phyloP scores from a whole-genome alignment of 148 eudicot species.

The Fagopyrum homotropicum region DNA sequence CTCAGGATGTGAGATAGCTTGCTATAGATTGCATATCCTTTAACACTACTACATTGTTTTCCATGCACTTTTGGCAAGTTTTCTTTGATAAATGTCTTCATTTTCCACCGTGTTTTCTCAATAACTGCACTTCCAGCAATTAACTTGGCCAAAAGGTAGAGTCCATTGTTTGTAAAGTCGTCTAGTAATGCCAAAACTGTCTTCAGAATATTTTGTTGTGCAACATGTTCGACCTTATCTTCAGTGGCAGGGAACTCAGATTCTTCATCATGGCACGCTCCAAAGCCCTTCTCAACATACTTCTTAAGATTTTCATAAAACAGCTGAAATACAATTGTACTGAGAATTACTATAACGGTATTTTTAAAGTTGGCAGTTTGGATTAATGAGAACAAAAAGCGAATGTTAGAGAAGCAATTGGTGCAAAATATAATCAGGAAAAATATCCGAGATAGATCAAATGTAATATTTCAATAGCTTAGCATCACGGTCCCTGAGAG shows the following conservation, averaged over 20 bases:
- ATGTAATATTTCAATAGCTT: too few relatives aligned
- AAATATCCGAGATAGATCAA: too few relatives aligned
- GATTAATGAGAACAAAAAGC: neutral
- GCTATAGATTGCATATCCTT: constrained; percentile 17
- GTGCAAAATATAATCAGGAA: too few relatives aligned
- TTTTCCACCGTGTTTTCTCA: constrained; percentile 50
- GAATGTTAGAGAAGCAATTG: neutral
- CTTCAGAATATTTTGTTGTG: constrained; percentile 18
- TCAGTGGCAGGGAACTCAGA: constrained; percentile 13
- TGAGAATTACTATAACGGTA: neutral
- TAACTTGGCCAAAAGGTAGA: constrained; percentile 39
- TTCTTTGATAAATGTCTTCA: constrained; percentile 50
- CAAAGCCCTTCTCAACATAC: constrained; percentile 43
- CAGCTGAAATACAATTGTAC: constrained; percentile 32
- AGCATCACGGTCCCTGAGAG: too few relatives aligned
- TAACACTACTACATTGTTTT: constrained; percentile 12
- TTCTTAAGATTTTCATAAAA: constrained; percentile 44
- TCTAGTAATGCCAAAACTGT: constrained; percentile 38
- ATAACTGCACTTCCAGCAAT: constrained; percentile 37
- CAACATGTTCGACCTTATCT: constrained; percentile 13
- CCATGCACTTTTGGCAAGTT: constrained; percentile 24
- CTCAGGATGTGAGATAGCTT: constrained; percentile 29
- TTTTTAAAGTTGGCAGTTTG: neutral
- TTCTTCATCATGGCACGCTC: constrained; percentile 18
- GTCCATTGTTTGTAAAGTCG: constrained; percentile 56